Base-by-base conservation (phyloP, 2,329 filamentous ascomycete genomes). In the Claviceps capensis region DNA sequence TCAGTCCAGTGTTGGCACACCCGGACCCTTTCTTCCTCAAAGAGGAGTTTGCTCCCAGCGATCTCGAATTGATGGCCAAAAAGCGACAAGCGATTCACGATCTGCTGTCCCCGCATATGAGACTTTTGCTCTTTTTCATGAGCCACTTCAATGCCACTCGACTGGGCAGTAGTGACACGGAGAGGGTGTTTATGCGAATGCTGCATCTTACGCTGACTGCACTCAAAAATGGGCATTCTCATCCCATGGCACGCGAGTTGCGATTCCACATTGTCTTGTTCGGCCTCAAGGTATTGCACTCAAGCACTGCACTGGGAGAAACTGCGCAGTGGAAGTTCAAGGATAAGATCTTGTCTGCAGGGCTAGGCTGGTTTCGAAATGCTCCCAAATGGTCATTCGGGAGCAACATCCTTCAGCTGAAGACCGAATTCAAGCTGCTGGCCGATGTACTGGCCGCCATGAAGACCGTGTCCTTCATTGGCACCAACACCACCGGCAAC, bases 71-170 rank as follows among this genome's bases (percentile, higher is more conserved):
- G 14, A 73, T 96, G 57, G 76, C 81, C 16, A 88, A 83, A 67
- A 79, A 82, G 50, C 88, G 91, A 62, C 85, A 93, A 60, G 71
- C 79, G 30, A 83, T 89, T 2, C 87, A 95, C 60, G 86, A 93
- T 61, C 71, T 91, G 49, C 79, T 98, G 41, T 83, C 88, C 7
- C 93, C 93, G 4, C 93, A 98, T 65, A 82, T 87, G 50, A 82
- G 86, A 23, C 70, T 97, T 26, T 69, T 96, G 37, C 88, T 95
- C 57, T 95, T 97, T 65, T 79, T 99, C 55, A 83, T 81, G 54
- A 98, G 93, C 62, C 91, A 97, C 65, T 98, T 95, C 71, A 95
- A 89, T 64, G 89, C 94, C 2, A 90, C 86, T 13, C 80, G 90
- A n/a, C 74, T 96, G 26, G 85, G 88, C 26, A 95, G 85, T 59